phyloP scores from a whole-genome alignment of 768 basidiomycete genomes.

The Rhodosporidiobolus odoratus region DNA sequence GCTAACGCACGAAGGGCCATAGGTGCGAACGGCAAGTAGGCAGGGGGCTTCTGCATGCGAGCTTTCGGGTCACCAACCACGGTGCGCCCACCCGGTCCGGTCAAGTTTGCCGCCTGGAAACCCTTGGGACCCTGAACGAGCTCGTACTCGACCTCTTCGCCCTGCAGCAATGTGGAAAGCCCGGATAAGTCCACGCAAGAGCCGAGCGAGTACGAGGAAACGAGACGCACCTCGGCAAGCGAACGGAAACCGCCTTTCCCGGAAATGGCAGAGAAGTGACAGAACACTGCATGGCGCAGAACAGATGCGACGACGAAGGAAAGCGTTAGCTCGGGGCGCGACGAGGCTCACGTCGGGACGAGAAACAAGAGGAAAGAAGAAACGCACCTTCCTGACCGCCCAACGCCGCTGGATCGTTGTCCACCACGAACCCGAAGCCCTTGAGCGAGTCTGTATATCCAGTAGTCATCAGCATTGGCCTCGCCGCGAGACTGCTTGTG shows the following conservation, averaged over 20 bases:
- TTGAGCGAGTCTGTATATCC: slow-evolving; percentile 38
- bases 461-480: no score
- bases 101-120: slow-evolving; percentile 42
- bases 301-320: no score
- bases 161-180: slow-evolving; percentile 7
- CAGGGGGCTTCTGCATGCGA: slow-evolving; percentile 27
- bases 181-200: not conserved
- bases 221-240: slow-evolving; percentile 39
- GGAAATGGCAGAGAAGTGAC: slow-evolving; percentile 42
- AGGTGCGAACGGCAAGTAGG: slow-evolving; percentile 35
- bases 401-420: slow-evolving; percentile 41
- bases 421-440: slow-evolving; percentile 43
- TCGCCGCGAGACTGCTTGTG: no score
- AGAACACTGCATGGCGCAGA: slow-evolving; percentile 35
- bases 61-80: slow-evolving; percentile 34
- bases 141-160: slow-evolving; percentile 42
- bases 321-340: not conserved
- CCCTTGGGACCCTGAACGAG: slow-evolving; percentile 42
- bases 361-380: not conserved
- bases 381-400: slow-evolving; percentile 42
- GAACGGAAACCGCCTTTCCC: slow-evolving; percentile 42
- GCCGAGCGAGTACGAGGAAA: not conserved
- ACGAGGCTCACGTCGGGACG: no score
- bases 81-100: slow-evolving; percentile 39
- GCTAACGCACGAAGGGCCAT: slow-evolving; percentile 30